Evolutionary conservation across 1,139 yeast genomes (phyloP).

Genomic region (Blastobotrys proliferans): DNA sequence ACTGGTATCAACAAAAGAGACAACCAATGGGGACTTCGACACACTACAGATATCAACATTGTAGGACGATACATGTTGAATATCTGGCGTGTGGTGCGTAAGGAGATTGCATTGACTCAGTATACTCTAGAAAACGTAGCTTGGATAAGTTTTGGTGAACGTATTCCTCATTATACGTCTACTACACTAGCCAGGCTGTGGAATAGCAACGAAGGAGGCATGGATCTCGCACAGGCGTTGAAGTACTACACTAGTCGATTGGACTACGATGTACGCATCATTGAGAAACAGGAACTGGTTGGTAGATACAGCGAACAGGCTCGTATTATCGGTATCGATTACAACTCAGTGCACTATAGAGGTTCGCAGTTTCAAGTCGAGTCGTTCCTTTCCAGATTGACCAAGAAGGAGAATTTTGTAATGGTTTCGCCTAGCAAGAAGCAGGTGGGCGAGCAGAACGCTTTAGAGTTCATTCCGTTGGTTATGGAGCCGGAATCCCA

Average conservation of each 20-base stretch:
- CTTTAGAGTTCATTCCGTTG: constrained; percentile 82
- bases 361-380: constrained; percentile 96
- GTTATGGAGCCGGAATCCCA: constrained; percentile 89
- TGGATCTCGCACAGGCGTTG: constrained; percentile 40
- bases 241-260: constrained; percentile 52
- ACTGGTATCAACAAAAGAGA: constrained; percentile 25
- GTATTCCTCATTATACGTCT: constrained; percentile 60
- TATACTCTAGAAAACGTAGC: constrained; percentile 77
- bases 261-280: constrained; percentile 45
- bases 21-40: constrained; percentile 78
- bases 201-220: constrained; percentile 20
- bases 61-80: constrained; percentile 81
- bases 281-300: constrained; percentile 62
- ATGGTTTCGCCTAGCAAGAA: constrained; percentile 74
- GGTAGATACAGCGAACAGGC: constrained; percentile 79
- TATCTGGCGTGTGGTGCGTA: constrained; percentile 72
- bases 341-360: constrained; percentile 77
- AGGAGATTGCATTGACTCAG: constrained; percentile 57
- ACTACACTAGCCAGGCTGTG: constrained; percentile 53
- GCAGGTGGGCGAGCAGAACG: constrained; percentile 80
- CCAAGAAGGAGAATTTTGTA: constrained; percentile 70
- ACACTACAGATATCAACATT: constrained; percentile 63
- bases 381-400: constrained; percentile 66
- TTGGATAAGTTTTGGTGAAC: constrained; percentile 58
- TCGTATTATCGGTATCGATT: constrained; percentile 82